These are phyloP conservation scores for Lonicera japonica DNA, from an alignment of 129 eudicot genomes.

Conservation along the genomic window DNA sequence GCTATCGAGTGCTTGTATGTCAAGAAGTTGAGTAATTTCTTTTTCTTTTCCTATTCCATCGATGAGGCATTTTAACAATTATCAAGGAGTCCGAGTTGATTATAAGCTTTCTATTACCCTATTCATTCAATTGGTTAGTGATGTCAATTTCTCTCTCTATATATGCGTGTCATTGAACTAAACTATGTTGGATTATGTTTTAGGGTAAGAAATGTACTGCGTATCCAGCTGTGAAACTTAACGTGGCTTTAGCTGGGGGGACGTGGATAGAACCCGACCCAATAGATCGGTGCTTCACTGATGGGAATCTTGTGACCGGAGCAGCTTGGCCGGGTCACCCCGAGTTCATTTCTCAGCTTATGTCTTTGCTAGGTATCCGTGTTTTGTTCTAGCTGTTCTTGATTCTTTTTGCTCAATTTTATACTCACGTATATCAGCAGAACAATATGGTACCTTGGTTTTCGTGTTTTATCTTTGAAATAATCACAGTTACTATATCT, in stretches of 20 bases:
- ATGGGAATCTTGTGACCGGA: conserved; percentile 93
- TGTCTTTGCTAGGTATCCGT: conserved; percentile 55
- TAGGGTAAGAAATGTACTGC: conserved; percentile 98
- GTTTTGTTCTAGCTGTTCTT: conserved; percentile 46
- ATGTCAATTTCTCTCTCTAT: no score
- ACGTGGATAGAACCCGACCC: conserved; percentile 96
- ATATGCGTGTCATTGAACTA: no score
- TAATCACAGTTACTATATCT: neutral
- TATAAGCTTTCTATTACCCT: no score
- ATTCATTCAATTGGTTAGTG: no score
- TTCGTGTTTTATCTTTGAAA: neutral
- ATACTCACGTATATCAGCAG: neutral
- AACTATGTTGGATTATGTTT: neutral
- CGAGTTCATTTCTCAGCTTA: conserved; percentile 74
- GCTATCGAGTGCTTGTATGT: no score
- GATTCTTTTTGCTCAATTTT: neutral
- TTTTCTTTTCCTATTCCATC: no score
- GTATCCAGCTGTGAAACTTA: conserved; percentile 86
- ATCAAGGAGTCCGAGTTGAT: no score
- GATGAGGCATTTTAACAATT: no score
- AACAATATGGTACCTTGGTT: neutral
- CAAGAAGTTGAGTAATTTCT: no score
- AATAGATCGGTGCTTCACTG: conserved; percentile 79
- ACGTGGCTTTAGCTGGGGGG: conserved; percentile 71
- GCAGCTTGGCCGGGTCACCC: conserved; percentile 99